A percentile compares a stretch with the other conserved stretches of the same genome.
These are phyloP conservation scores for Gracilaria caudata DNA, from an alignment of 23 red algal species.

Conservation along the genomic window DNA sequence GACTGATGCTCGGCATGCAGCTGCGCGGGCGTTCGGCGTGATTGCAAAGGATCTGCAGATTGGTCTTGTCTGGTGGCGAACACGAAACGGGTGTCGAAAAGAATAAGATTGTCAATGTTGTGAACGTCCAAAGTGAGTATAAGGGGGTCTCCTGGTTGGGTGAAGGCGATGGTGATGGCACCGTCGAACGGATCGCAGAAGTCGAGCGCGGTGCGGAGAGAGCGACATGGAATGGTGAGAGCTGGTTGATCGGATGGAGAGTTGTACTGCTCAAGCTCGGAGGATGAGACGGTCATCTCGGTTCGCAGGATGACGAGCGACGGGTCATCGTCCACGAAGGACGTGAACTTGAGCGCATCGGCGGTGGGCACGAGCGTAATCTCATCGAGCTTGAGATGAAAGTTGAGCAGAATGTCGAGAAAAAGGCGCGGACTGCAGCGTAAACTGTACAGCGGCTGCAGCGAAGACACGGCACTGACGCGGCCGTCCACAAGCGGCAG, in stretches of 20 bases:
- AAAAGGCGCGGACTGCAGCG: slow-evolving; percentile 21
- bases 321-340: slow-evolving; percentile 62
- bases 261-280: slow-evolving; percentile 27
- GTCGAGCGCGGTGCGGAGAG: slow-evolving; percentile 45
- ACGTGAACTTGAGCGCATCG: slow-evolving; percentile 22
- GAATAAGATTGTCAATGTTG: background rate
- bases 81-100: slow-evolving; percentile 41
- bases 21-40: background rate
- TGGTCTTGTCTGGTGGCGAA: slow-evolving; percentile 29
- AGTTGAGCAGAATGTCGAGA: slow-evolving; percentile 27
- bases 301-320: slow-evolving; percentile 53
- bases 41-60: background rate
- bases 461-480: slow-evolving; percentile 12
- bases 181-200: slow-evolving; percentile 53
- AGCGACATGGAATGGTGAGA: slow-evolving; percentile 38
- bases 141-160: background rate
- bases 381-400: slow-evolving; percentile 47
- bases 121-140: background rate
- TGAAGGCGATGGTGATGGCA: slow-evolving; percentile 27
- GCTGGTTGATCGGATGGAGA: background rate
- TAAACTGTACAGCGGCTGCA: background rate
- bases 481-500: slow-evolving; percentile 43
- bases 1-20: background rate
- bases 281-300: slow-evolving; percentile 33
- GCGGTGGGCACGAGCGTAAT: slow-evolving; percentile 28